Evolutionary conservation across 2,329 filamentous ascomycete genomes (phyloP).

Genomic region (Phialocephala subalpina): DNA sequence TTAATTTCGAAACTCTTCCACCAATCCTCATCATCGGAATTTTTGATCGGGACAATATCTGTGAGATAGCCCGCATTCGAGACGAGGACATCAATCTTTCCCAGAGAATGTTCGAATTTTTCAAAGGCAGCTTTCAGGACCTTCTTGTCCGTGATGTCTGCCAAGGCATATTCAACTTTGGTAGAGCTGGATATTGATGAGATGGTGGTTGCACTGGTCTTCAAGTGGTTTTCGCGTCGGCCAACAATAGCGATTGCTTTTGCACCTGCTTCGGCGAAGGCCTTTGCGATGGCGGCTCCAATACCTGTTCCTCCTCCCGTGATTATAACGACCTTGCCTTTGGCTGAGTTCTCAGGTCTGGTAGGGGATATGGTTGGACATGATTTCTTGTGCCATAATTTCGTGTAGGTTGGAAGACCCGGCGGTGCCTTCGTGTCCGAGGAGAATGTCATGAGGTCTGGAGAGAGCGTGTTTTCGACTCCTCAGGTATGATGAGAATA

Average conservation of each 20-base stretch:
- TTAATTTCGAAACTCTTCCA: slow-evolving; percentile 19
- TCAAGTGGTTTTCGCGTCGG: slow-evolving; percentile 26
- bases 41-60: not conserved
- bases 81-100: slow-evolving; percentile 17
- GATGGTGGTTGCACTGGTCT: slow-evolving; percentile 21
- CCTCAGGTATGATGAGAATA: too few relatives aligned
- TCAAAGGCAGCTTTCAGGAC: slow-evolving; percentile 16
- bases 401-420: slow-evolving; percentile 29
- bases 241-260: slow-evolving; percentile 41
- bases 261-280: slow-evolving; percentile 34
- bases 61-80: slow-evolving; percentile 16
- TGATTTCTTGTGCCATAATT: slow-evolving; percentile 39
- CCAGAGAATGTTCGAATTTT: not conserved
- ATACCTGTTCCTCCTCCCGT: slow-evolving; percentile 32
- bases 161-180: slow-evolving; percentile 37
- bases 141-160: slow-evolving; percentile 33
- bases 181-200: slow-evolving; percentile 21
- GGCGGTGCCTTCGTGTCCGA: not conserved
- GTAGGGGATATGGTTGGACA: slow-evolving; percentile 43
- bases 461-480: too few relatives aligned
- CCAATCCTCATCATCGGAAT: slow-evolving; percentile 11
- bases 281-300: slow-evolving; percentile 28
- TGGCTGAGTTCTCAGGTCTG: slow-evolving; percentile 20
- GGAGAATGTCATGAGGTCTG: not conserved
- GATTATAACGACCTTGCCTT: slow-evolving; percentile 26